Evolutionary conservation across 495 filamentous ascomycete species (phyloP).

Genomic region (Emericellopsis terricola): DNA sequence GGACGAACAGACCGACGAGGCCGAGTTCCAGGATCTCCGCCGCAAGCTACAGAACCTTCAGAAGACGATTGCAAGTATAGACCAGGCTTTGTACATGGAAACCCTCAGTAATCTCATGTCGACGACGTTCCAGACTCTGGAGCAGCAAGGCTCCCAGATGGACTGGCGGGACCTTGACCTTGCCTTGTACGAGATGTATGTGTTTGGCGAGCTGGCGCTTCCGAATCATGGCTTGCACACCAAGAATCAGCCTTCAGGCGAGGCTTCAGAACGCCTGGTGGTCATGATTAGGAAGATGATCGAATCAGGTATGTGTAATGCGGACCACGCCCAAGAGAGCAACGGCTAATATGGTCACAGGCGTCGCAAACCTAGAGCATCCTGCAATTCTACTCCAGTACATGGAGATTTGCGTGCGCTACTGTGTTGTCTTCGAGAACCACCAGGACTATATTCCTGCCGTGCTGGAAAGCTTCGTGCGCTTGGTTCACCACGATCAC

Average conservation of each 20-base stretch:
- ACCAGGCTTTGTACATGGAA: slow-evolving; percentile 70
- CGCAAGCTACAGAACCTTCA: slow-evolving; percentile 78
- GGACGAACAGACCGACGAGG: slow-evolving; percentile 88
- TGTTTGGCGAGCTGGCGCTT: slow-evolving; percentile 87
- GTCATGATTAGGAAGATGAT: slow-evolving; percentile 92
- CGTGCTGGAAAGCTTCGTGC: slow-evolving; percentile 84
- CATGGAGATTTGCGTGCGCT: slow-evolving; percentile 95
- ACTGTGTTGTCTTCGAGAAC: slow-evolving; percentile 78
- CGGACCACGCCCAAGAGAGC: background rate
- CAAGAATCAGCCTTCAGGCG: slow-evolving; percentile 60
- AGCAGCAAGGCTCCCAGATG: slow-evolving; percentile 48
- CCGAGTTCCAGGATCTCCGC: slow-evolving; percentile 91
- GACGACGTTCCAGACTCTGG: slow-evolving; percentile 60
- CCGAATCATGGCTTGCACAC: slow-evolving; percentile 64
- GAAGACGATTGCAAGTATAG: slow-evolving; percentile 70
- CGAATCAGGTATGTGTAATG: slow-evolving; percentile 65
- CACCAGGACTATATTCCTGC: slow-evolving; percentile 61
- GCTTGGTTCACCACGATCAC: slow-evolving; percentile 71
- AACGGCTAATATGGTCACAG: slow-evolving; percentile 16
- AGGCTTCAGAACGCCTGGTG: slow-evolving; percentile 58
- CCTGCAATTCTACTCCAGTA: slow-evolving; percentile 87
- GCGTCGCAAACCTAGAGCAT: slow-evolving; percentile 69
- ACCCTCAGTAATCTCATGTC: slow-evolving; percentile 69
- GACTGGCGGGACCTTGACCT: slow-evolving; percentile 94
- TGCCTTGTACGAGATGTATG: slow-evolving; percentile 87